A percentile compares a stretch with the other conserved stretches of the same genome.
Evolutionary conservation across 305 asterid species (phyloP).

Genomic region (Lippia alba): DNA sequence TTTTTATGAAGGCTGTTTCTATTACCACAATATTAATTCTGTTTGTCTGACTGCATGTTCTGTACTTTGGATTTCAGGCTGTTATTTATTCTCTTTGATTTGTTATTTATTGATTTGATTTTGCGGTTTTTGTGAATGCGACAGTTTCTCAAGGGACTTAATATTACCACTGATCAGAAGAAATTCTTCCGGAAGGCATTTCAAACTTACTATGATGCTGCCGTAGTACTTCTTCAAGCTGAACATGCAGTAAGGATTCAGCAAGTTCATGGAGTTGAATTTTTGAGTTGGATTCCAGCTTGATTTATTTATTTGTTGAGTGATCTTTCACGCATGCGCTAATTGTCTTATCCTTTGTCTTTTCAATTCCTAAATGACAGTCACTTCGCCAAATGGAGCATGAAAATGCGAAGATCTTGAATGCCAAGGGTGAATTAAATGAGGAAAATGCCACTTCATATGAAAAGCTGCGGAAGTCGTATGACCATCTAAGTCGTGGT

Average conservation of each 20-base stretch:
- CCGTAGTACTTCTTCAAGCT: constrained; percentile 85
- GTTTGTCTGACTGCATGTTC: constrained; percentile 20
- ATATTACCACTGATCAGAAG: constrained; percentile 80
- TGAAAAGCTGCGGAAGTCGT: constrained; percentile 92
- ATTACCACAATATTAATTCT: constrained; percentile 13
- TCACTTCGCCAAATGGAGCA: constrained; percentile 98
- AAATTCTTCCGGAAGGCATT: constrained; percentile 79
- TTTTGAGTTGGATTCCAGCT: constrained; percentile 29
- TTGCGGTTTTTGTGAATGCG: constrained; percentile 31
- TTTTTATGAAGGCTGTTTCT: constrained; percentile 26
- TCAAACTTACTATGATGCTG: constrained; percentile 85
- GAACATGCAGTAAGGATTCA: constrained; percentile 85
- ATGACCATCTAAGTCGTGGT: constrained; percentile 91
- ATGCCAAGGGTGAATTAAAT: constrained; percentile 96
- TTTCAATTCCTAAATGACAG: constrained; percentile 50
- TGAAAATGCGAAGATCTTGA: constrained; percentile 91
- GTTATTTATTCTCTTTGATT: constrained; percentile 9
- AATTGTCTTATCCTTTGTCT: constrained; percentile 23
- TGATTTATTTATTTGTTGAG: constrained; percentile 17
- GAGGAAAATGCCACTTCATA: constrained; percentile 91
- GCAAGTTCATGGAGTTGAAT: constrained; percentile 24
- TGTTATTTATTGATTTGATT: constrained; percentile 34
- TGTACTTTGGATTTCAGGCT: constrained; percentile 19
- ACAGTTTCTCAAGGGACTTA: constrained; percentile 91
- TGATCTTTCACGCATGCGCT: constrained; percentile 6